A percentile compares a stretch with the other conserved stretches of the same genome.
Evolutionary conservation across 1,284 basidiomycete species (phyloP).

Genomic region (Peniophora sp.): DNA sequence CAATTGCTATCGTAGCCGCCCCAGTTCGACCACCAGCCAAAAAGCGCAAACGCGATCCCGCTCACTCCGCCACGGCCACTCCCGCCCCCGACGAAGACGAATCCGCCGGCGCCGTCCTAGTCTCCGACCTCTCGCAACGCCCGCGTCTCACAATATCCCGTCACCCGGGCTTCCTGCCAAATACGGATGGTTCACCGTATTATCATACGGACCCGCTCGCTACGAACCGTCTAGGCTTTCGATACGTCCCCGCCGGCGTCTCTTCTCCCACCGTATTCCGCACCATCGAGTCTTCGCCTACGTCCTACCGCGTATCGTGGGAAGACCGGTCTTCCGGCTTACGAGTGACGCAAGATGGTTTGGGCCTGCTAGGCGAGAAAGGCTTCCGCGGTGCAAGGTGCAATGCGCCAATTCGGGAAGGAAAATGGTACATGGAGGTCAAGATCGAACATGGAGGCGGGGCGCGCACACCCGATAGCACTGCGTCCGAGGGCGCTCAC

Average conservation of each 20-base stretch:
- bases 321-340: constrained; percentile 80
- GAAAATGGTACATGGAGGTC: constrained; percentile 94
- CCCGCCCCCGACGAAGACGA: constrained; percentile 36
- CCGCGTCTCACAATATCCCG: constrained; percentile 65
- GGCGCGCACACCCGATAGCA: constrained; percentile 36
- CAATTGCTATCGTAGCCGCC: constrained; percentile 15
- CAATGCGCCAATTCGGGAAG: constrained; percentile 85
- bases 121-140: constrained; percentile 55
- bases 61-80: constrained; percentile 16
- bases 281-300: constrained; percentile 73
- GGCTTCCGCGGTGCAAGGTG: constrained; percentile 88
- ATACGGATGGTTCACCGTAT: constrained; percentile 46
- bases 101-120: constrained; percentile 40
- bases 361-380: constrained; percentile 73
- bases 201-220: constrained; percentile 62
- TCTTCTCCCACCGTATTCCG: constrained; percentile 55
- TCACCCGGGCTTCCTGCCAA: constrained; percentile 55
- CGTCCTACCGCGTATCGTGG: constrained; percentile 68
- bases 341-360: constrained; percentile 75
- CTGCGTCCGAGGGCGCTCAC: constrained; percentile 62
- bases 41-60: constrained; percentile 33
- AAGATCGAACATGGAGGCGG: constrained; percentile 73
- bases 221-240: constrained; percentile 69
- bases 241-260: constrained; percentile 77
- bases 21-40: constrained; percentile 11